Evolutionary conservation across 345 rosid species (phyloP), one percentile per base, ranked within the genome.

Genomic region (Alliaria petiolata): DNA sequence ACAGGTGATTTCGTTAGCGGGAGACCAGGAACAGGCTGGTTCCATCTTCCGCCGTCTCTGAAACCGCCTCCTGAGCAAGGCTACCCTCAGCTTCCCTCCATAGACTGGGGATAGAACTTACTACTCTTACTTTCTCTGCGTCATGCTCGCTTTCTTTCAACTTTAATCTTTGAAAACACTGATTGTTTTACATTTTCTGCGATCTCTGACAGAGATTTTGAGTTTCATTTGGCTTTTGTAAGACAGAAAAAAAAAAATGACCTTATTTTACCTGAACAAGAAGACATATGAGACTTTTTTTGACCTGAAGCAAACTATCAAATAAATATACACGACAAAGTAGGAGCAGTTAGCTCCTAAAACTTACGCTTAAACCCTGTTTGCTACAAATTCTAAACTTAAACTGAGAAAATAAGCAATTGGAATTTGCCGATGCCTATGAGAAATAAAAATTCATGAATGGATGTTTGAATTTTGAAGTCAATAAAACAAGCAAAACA

Each of bases 21-120:
- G 62, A 72, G 74, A 57, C 54, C 52, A 65, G 85, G 84, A 65
- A 78, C 74, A 74, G 67, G 88, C 16, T 95, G 90, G 96, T 86
- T 85, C 11, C 84, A 88, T 79, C 85, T 95, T 67, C 97, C 97
- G 14, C 97, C 90, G 16, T 95, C 97, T 4, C 80, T 95, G 66
- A 80, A 78, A 83, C 99, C 97, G 65, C 93, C 95, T 49, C 91
- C 97, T 0, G 92, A 89, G 58, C 81, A 86, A 22, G 95, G 91
- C 73, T 91, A 88, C 72, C 89, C 67, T 0, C 78, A 76, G 28
- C 83, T 79, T 78, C 93, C 93, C 14, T 78, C 74, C 12, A 57
- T 84, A 38, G 97, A 89, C 67, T 93, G 97, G 98, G 97, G 98
- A 74, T 93, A 83, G 45, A 19, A 10, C 7, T n/a, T 34, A 10